Conservation (phyloP, 176 grass and related monocot genomes). For the Triticum timopheevii region DNA sequence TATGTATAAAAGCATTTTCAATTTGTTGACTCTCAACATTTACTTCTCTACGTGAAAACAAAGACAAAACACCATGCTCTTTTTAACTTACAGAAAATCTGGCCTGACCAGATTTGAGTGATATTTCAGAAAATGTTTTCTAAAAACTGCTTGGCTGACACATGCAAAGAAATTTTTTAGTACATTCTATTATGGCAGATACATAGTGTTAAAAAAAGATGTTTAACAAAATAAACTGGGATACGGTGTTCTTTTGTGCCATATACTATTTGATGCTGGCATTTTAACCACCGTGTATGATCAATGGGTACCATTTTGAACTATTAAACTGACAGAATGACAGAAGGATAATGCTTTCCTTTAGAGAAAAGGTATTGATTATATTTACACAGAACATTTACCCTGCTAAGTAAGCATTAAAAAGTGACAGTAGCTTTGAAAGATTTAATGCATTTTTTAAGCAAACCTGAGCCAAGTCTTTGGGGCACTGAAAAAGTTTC, state of each 20-base stretch:
- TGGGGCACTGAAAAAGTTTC: slow-evolving; percentile 85
- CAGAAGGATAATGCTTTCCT: background rate
- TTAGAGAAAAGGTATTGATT: background rate
- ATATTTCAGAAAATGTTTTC: background rate
- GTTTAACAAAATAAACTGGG: background rate
- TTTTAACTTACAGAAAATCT: background rate
- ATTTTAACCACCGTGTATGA: background rate
- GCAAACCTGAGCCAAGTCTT: slow-evolving; percentile 95
- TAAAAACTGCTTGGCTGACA: background rate
- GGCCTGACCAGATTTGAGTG: background rate
- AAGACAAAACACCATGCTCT: background rate
- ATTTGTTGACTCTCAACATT: background rate
- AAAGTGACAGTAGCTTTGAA: background rate
- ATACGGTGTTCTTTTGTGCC: slow-evolving; percentile 14
- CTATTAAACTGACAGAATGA: background rate
- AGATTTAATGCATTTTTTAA: slow-evolving; percentile 15
- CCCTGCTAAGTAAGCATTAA: background rate
- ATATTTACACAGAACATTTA: background rate
- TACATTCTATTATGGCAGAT: background rate
- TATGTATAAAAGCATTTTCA: background rate
- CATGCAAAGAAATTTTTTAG: background rate
- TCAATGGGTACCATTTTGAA: background rate
- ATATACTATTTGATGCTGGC: background rate
- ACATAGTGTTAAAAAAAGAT: background rate
- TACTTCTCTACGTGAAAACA: background rate